Percentiles rank a stretch among this genome's conserved stretches.
phyloP scores from a whole-genome alignment of 768 basidiomycete genomes.

The Myochromella boudieri region DNA sequence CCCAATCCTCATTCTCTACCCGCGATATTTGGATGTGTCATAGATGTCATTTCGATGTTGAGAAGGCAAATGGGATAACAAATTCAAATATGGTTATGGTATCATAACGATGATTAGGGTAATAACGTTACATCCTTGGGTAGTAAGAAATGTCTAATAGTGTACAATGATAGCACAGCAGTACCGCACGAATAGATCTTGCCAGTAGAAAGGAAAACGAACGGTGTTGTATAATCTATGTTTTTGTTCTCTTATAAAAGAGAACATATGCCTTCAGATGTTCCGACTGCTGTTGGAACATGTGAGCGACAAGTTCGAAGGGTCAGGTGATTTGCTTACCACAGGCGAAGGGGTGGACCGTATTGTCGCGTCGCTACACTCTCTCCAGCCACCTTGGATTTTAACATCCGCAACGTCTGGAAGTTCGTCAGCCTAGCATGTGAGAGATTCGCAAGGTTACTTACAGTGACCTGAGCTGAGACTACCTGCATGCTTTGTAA shows the following conservation, averaged over 20 bases:
- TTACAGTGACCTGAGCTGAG: slow-evolving; percentile 94
- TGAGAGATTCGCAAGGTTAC: slow-evolving; percentile 28
- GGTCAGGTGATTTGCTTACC: slow-evolving; percentile 41
- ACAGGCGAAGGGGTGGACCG: slow-evolving; percentile 80
- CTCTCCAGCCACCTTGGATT: slow-evolving; percentile 85
- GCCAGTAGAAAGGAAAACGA: slow-evolving; percentile 18
- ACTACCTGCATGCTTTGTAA: slow-evolving; percentile 95
- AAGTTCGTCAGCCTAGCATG: slow-evolving; percentile 4
- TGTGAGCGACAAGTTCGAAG: background rate
- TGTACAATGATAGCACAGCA: slow-evolving; percentile 23
- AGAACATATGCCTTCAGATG: slow-evolving; percentile 86
- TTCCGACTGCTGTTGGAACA: slow-evolving; percentile 37
- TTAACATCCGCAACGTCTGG: slow-evolving; percentile 92
- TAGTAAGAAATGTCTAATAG: slow-evolving; percentile 19
- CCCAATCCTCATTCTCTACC: slow-evolving; percentile 2
- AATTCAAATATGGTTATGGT: slow-evolving; percentile 34
- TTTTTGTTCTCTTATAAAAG: slow-evolving; percentile 71
- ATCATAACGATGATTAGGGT: slow-evolving; percentile 28
- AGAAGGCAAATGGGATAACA: slow-evolving; percentile 24
- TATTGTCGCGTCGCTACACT: slow-evolving; percentile 92
- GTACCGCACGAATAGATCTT: slow-evolving; percentile 15
- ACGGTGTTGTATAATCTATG: slow-evolving; percentile 35
- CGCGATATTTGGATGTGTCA: slow-evolving; percentile 41
- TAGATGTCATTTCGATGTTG: slow-evolving; percentile 41
- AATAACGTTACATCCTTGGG: slow-evolving; percentile 35